Percentiles rank a stretch among this genome's conserved stretches.
Evolutionary conservation across 2,329 filamentous ascomycete genomes (phyloP).

Genomic region (Conoideocrella luteorostrata): DNA sequence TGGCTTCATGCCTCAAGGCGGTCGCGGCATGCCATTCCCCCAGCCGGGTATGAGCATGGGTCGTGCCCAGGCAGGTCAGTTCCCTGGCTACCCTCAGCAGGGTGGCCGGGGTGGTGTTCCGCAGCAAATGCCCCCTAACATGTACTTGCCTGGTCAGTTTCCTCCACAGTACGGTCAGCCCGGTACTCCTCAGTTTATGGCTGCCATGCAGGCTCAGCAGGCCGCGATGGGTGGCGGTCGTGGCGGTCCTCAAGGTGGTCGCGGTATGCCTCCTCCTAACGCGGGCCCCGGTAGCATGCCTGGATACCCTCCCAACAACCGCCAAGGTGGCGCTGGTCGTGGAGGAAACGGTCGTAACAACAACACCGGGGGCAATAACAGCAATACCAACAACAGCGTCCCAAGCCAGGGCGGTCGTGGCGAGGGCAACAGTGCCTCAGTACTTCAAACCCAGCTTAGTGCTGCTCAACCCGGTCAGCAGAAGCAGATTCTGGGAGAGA

Average conservation of each 20-base stretch:
- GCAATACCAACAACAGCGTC: slow-evolving; percentile 38
- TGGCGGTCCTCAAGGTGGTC: slow-evolving; percentile 59
- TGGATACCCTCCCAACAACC: slow-evolving; percentile 51
- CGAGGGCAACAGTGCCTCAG: slow-evolving; percentile 22
- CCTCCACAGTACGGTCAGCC: slow-evolving; percentile 76
- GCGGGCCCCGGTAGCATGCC: slow-evolving; percentile 43
- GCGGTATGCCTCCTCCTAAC: slow-evolving; percentile 68
- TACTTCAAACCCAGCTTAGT: slow-evolving; percentile 54
- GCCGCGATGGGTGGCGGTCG: slow-evolving; percentile 55
- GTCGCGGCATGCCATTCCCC: slow-evolving; percentile 62
- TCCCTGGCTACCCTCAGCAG: slow-evolving; percentile 78
- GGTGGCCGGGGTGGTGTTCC: slow-evolving; percentile 81
- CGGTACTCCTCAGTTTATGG: slow-evolving; percentile 71
- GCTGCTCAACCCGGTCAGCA: slow-evolving; percentile 64
- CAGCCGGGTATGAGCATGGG: slow-evolving; percentile 60
- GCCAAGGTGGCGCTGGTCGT: slow-evolving; percentile 44
- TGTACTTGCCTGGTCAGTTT: slow-evolving; percentile 78
- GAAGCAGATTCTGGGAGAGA: slow-evolving; percentile 98
- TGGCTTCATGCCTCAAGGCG: slow-evolving; percentile 58
- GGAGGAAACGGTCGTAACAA: slow-evolving; percentile 25
- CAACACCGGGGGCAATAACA: slow-evolving; percentile 24
- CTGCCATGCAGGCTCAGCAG: slow-evolving; percentile 71
- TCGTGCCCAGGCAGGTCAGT: slow-evolving; percentile 74
- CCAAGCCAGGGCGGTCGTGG: slow-evolving; percentile 42
- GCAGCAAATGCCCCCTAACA: slow-evolving; percentile 80